These are phyloP conservation scores for Claviceps spartinae DNA, from an alignment of 2,329 filamentous ascomycete species.

Conservation along the genomic window DNA sequence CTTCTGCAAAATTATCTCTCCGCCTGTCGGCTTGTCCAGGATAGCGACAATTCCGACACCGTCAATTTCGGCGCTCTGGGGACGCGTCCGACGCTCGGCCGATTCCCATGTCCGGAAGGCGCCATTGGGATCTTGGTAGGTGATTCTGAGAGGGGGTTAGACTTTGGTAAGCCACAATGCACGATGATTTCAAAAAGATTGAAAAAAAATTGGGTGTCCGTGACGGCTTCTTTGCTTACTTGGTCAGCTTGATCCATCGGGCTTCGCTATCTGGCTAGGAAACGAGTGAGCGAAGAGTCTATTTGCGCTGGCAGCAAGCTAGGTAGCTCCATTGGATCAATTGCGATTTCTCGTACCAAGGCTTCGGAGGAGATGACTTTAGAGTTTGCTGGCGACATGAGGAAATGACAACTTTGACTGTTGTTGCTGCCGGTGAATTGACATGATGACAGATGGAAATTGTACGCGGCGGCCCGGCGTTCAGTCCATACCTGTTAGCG, in stretches of 20 bases:
- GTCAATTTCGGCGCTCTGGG: slow-evolving; percentile 48
- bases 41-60: slow-evolving; percentile 63
- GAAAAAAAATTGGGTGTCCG: not conserved
- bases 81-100: slow-evolving; percentile 56
- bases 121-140: slow-evolving; percentile 50
- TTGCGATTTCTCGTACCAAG: slow-evolving; percentile 22
- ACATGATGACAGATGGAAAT: too few species aligned
- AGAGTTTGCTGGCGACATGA: slow-evolving; percentile 28
- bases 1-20: slow-evolving; percentile 49
- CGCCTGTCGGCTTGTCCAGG: slow-evolving; percentile 39
- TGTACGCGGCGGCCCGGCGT: too few species aligned
- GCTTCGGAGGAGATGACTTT: slow-evolving; percentile 31
- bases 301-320: not conserved
- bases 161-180: not conserved
- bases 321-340: not conserved
- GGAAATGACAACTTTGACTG: not conserved
- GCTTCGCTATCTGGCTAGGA: slow-evolving; percentile 36
- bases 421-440: too few species aligned
- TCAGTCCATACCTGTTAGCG: too few species aligned
- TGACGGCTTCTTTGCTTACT: slow-evolving; percentile 24
- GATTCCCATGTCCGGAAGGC: slow-evolving; percentile 55
- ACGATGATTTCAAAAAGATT: too few species aligned
- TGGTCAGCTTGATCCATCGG: slow-evolving; percentile 45
- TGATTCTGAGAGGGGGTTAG: slow-evolving; percentile 29
- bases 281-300: not conserved